phyloP scores from a whole-genome alignment of 192 early-diverging fungal species.

The Spizellomyces punctatus region DNA sequence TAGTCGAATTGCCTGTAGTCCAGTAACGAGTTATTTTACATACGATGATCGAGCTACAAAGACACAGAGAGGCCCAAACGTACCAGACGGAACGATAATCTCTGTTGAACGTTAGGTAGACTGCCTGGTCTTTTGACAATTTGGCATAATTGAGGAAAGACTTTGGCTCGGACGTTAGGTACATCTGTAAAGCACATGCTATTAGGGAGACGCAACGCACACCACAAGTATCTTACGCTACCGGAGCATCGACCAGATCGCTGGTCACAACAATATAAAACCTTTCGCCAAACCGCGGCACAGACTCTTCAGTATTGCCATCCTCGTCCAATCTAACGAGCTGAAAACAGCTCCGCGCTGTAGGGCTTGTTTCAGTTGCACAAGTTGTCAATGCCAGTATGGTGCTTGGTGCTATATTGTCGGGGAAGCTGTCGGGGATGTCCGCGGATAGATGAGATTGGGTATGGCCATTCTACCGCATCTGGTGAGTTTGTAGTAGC shows the following conservation, averaged over 20 bases:
- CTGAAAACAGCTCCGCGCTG: conserved; percentile 29
- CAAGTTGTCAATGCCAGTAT: conserved; percentile 29
- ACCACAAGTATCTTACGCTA: not conserved
- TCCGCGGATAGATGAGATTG: conserved; percentile 32
- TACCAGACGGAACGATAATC: not conserved
- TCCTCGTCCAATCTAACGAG: conserved; percentile 6
- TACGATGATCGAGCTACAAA: too few species aligned
- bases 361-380: not conserved
- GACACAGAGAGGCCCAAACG: too few species aligned
- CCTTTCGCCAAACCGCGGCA: conserved; percentile 31
- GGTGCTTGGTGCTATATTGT: conserved; percentile 14
- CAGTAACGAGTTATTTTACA: not conserved
- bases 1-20: conserved; percentile 36
- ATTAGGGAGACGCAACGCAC: not conserved
- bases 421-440: conserved; percentile 35
- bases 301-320: not conserved
- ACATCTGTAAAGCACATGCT: conserved; percentile 33
- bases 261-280: conserved; percentile 34
- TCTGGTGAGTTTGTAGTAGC: too few species aligned
- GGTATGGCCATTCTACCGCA: conserved; percentile 33
- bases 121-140: conserved; percentile 36
- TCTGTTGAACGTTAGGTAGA: conserved; percentile 28
- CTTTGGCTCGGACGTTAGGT: conserved; percentile 36
- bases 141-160: conserved; percentile 26
- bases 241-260: conserved; percentile 31